phyloP scores from a whole-genome alignment of 495 filamentous ascomycete genomes.

The Penicillium dipodomyicola region DNA sequence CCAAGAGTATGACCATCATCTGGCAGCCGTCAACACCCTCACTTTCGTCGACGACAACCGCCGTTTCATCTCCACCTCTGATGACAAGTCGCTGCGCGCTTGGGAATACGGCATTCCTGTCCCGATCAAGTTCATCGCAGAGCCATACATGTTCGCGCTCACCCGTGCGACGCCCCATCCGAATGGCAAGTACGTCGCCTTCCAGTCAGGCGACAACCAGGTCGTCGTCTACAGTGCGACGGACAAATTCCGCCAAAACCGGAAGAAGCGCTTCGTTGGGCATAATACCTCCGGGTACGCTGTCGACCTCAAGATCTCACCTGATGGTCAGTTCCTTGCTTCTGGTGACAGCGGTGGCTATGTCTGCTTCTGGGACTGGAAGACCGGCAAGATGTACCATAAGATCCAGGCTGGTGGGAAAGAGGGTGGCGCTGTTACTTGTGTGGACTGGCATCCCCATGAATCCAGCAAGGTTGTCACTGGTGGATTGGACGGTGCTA shows the following conservation, averaged over 20 bases:
- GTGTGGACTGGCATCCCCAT: conserved; percentile 88
- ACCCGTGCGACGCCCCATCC: conserved; percentile 79
- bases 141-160: conserved; percentile 95
- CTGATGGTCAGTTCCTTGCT: conserved; percentile 84
- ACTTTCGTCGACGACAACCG: conserved; percentile 93
- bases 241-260: conserved; percentile 94
- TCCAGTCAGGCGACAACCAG: conserved; percentile 91
- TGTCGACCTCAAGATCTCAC: conserved; percentile 82
- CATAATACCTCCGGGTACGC: conserved; percentile 95
- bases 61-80: conserved; percentile 95
- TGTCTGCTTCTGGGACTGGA: conserved; percentile 98
- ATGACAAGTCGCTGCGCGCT: conserved; percentile 91
- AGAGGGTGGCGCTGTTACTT: conserved; percentile 67
- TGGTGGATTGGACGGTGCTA: conserved; percentile 80
- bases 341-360: conserved; percentile 83
- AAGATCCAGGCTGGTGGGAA: conserved; percentile 77
- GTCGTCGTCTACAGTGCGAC: conserved; percentile 91
- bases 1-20: conserved; percentile 97
- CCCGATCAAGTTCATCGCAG: conserved; percentile 84
- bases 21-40: conserved; percentile 96
- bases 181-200: conserved; percentile 85
- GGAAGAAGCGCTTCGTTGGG: conserved; percentile 93
- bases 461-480: conserved; percentile 93
- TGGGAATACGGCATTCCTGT: conserved; percentile 99
- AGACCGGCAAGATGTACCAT: conserved; percentile 97